Base-by-base conservation (phyloP, 2,329 filamentous ascomycete species). In the Pseudocercospora vitis region DNA sequence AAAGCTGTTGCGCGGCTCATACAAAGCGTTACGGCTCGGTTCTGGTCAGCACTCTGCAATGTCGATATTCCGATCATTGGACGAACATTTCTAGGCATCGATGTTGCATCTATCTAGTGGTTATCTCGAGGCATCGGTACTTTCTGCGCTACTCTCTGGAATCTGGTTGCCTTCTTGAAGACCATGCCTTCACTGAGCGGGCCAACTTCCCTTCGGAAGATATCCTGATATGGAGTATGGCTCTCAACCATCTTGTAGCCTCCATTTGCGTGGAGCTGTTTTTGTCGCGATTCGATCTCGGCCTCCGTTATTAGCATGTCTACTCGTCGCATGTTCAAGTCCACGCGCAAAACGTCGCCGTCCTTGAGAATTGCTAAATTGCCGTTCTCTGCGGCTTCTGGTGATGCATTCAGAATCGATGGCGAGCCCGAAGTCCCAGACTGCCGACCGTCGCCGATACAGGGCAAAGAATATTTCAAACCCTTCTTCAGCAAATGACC, bases 391-490 rank as follows among this genome's bases (percentile, higher is more conserved):
- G 78, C 78, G 9, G 79, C 79, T 64, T 82, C 79, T 6, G 79
- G 79, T 39, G 74, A 78, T 1, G 78, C 79, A 55, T 81, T 81
- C n/a, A 81, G 66, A 47, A 82, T 81, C 0, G 77, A 80, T 1
- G 79, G 79, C 2, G 76, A 79, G 0, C 76, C 78, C 2, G 78
- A 81, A 2, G 79, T 82, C 26, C 79, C 79, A 6, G 77, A 80
- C 61, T 81, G 79, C 42, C 79, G 69, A 1, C 79, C 79, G 60
- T 82, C 79, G 5, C 79, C 79, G 53, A 82, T 66, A 74, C 44
- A 81, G 65, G 40, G 76, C 70, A 57, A 71, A 63, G 54, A 80
- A 65, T 47, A 79, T 75, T 61, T 76, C 24, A 68, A 48, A 1
- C 65, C 65, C 32, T 62, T 61, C 49, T 64, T 65, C 21, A 68